Evolutionary conservation across 164 flowering plant species (phyloP).

Genomic region (Vitis riparia): DNA sequence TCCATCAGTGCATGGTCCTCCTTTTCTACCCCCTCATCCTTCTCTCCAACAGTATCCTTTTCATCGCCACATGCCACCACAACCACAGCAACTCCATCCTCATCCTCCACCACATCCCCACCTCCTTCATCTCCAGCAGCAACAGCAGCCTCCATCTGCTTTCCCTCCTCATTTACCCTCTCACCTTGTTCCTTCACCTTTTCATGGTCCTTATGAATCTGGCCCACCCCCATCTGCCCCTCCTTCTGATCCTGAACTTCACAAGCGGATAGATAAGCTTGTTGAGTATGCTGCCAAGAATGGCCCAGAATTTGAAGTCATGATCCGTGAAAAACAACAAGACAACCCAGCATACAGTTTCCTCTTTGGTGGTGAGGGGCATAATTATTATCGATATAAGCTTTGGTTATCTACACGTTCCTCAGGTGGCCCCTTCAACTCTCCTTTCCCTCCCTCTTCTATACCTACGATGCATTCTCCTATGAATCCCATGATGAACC

Average conservation of each 20-base stretch:
- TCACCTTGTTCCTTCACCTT: conserved; percentile 59
- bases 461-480: conserved; percentile 62
- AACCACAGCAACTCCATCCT: conserved; percentile 42
- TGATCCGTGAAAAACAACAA: conserved; percentile 91
- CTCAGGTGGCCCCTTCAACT: conserved; percentile 57
- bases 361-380: conserved; percentile 95
- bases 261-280: conserved; percentile 88
- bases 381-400: conserved; percentile 79
- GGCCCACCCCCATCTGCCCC: conserved; percentile 74
- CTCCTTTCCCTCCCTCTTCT: conserved; percentile 57
- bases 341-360: conserved; percentile 90
- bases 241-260: conserved; percentile 92
- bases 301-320: conserved; percentile 96
- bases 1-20: conserved; percentile 57
- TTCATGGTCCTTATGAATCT: conserved; percentile 54
- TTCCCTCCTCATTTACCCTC: conserved; percentile 70
- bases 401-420: conserved; percentile 72
- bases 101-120: conserved; percentile 57
- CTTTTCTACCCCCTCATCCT: conserved; percentile 73
- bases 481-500: conserved; percentile 59
- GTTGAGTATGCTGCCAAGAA: conserved; percentile 86
- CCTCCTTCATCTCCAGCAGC: conserved; percentile 63
- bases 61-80: conserved; percentile 56
- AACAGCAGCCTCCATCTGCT: conserved; percentile 56
- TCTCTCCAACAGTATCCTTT: conserved; percentile 76